phyloP scores from a whole-genome alignment of 306 rosid species.

The Quercus aquifolioides region DNA sequence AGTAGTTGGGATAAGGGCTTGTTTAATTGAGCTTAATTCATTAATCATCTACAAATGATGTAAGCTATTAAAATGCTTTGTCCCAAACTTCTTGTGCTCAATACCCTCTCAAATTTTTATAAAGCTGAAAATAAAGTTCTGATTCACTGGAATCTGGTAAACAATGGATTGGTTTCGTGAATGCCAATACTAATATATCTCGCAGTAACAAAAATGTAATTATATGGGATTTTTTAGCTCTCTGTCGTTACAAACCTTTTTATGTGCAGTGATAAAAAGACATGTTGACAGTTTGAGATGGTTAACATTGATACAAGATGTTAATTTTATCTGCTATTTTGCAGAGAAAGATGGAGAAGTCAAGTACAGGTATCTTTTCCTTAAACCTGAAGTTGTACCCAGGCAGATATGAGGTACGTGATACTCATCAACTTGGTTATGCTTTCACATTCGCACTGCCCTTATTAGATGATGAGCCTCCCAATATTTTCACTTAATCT shows the following conservation, averaged over 20 bases:
- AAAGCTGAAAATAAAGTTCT: no score
- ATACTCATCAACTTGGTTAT: background rate
- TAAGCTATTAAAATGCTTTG: no score
- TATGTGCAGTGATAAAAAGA: background rate
- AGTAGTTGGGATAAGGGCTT: no score
- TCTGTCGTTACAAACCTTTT: background rate
- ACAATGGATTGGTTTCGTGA: no score
- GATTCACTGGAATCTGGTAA: no score
- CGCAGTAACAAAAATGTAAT: no score
- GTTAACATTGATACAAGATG: conserved; percentile 4
- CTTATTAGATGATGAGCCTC: background rate
- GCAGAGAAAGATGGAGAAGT: conserved; percentile 85
- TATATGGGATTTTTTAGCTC: background rate
- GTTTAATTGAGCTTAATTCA: no score
- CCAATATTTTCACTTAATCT: background rate
- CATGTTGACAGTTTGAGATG: background rate
- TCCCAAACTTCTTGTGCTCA: no score
- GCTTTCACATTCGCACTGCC: background rate
- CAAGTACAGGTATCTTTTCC: conserved; percentile 64
- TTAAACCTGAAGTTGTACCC: conserved; percentile 74
- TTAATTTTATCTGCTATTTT: conserved; percentile 20
- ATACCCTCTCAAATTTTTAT: no score
- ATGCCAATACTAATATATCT: no score
- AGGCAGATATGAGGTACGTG: conserved; percentile 81
- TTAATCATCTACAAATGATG: no score